Base-by-base conservation (phyloP, 2,329 filamentous ascomycete species). In the Sarocladium brachiariae region DNA sequence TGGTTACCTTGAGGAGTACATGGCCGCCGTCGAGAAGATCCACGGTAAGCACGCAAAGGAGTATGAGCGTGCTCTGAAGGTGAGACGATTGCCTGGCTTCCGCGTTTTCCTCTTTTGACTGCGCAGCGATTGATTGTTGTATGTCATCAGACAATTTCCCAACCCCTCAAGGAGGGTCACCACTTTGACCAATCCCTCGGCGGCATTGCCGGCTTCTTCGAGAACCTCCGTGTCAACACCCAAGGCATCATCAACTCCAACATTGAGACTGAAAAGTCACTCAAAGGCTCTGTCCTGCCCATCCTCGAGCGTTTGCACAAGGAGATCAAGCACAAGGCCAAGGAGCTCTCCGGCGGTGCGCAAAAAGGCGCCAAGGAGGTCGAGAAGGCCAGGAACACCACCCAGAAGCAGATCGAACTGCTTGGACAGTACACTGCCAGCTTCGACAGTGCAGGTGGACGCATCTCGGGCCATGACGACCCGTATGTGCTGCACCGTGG, bases 361-460 rank as follows among this genome's bases (percentile, higher is more conserved):
- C 80, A 83, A 54, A 96, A 95, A 74, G 81, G 84, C 14, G 83
- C 87, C 57, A 99, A 97, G 73, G 83, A 89, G 48, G 90, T 99
- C 19, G 89, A 96, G 55, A 96, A 95, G 73, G 84, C 89, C 8
- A 87, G 92, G 54, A 82, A 83, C 59, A 74, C 72, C 6, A 96
- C 92, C 0, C 92, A 99, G 73, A 96, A 95, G 74, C 89, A 96
- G 59, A 95, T 99, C 55, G 92, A 99, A 71, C 78, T 95, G 21
- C 83, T 99, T 1, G 91, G 89, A 34, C 87, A 93, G 70, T 83
- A 95, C 60, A 83, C 89, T 1, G 89, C 91, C 9, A 71, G 80
- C 2, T 95, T 84, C 60, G 89, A 95, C 58, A 86, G 89, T 1
- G 77, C 80, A 2, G 84, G 85, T 34, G 87, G 83, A 53, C 86